Percentiles rank a stretch among this genome's conserved stretches.
phyloP scores from a whole-genome alignment of 805 yeast species.

The Blastobotrys americana region DNA sequence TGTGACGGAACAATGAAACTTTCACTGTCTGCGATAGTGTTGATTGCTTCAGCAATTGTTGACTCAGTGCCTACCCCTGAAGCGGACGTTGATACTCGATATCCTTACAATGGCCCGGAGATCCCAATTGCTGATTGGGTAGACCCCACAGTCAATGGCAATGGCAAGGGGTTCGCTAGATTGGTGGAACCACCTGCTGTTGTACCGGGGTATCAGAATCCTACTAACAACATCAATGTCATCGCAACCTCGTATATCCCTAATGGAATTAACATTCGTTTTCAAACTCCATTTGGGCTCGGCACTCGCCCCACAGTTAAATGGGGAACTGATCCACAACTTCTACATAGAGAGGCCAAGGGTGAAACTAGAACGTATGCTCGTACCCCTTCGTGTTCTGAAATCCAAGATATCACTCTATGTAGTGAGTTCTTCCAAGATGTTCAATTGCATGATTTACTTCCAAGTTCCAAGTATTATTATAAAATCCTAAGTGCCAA shows the following conservation, averaged over 20 bases:
- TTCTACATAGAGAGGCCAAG: background rate
- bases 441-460: slow-evolving; percentile 19
- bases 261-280: slow-evolving; percentile 15
- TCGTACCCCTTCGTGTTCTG: slow-evolving; percentile 19
- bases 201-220: slow-evolving; percentile 9
- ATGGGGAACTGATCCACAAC: slow-evolving; percentile 9
- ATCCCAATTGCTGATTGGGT: slow-evolving; percentile 15
- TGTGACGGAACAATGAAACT: too few relatives aligned
- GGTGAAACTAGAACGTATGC: slow-evolving; percentile 16
- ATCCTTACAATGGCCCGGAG: slow-evolving; percentile 14
- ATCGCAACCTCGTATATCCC: slow-evolving; percentile 13
- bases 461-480: slow-evolving; percentile 22
- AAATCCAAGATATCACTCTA: slow-evolving; percentile 8
- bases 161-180: slow-evolving; percentile 15
- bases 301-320: slow-evolving; percentile 15
- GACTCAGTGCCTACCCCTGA: slow-evolving; percentile 1
- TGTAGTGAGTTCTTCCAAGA: slow-evolving; percentile 21
- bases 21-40: background rate
- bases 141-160: slow-evolving; percentile 14
- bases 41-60: background rate
- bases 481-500: slow-evolving; percentile 18
- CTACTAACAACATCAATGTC: slow-evolving; percentile 16
- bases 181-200: slow-evolving; percentile 16
- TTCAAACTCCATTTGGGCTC: slow-evolving; percentile 18
- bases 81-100: slow-evolving; percentile 16